Base-by-base conservation (phyloP, 805 yeast species). In the Barnettozyma botsteinii region DNA sequence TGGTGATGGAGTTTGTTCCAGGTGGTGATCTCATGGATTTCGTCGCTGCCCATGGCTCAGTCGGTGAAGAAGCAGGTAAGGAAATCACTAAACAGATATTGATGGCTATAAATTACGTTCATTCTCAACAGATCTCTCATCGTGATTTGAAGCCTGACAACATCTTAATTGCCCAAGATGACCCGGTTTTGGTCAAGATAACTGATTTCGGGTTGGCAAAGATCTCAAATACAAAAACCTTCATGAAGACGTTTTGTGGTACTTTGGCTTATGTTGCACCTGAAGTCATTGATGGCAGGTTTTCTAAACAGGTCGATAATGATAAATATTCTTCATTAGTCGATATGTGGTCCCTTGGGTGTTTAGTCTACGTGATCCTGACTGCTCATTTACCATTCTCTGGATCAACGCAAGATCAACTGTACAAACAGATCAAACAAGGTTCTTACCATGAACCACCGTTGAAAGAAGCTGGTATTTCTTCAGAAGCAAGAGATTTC, bases 21-120 rank as follows among this genome's bases (percentile, higher is more conserved):
- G 97, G 97, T 13, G 99, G 98, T 20, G 99, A 93, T 60, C 67
- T 93, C 38, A 93, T 93, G 98, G 98, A 93, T 65, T 89, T 86
- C 62, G 94, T 91, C 2, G 91, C 94, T 1, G 85, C 88, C 3
- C 83, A 85, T 61, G 97, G 97, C 3, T 77, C 91, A 3, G 84
- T 93, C 15, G 91, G 91, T 12, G 98, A 93, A 60, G 88, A 79
- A 35, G 93, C 95, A 4, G 85, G 89, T 8, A 80, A 84, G 50
- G 96, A 85, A 45, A 85, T 93, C 20, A 74, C 94, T 2, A 75
- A 77, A 48, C 98, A 93, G 61, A 80, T 91, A 2, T 62, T 93
- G 30, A 75, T 78, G 44, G 97, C 96, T 0, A 80, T 93, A 6
- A 72, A 77, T 32, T 89, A 93, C 55, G 94, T 93, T 30, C 99